phyloP scores from a whole-genome alignment of 2,329 filamentous ascomycete species.

The Annulohypoxylon truncatum region DNA sequence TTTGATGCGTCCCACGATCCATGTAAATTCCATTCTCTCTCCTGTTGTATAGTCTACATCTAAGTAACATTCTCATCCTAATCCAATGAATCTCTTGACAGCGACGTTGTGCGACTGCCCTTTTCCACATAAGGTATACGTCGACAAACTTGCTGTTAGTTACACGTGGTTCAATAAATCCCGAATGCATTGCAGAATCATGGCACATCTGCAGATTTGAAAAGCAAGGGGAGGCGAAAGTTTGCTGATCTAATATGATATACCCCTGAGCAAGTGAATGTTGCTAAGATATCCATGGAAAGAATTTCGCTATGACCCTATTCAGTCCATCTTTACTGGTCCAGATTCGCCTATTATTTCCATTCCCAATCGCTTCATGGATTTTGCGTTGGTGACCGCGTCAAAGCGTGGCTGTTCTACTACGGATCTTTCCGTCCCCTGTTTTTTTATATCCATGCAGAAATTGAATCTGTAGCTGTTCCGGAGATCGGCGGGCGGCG shows the following conservation, averaged over 20 bases:
- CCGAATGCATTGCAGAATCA: not conserved
- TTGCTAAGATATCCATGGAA: no score
- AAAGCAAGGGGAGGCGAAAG: slow-evolving; percentile 9
- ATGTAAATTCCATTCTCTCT: not conserved
- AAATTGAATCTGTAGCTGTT: not conserved
- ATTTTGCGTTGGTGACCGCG: not conserved
- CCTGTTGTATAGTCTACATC: not conserved
- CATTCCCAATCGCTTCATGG: not conserved
- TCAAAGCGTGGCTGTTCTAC: no score
- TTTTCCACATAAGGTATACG: not conserved
- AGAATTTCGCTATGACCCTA: not conserved
- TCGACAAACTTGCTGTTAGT: not conserved
- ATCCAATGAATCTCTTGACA: not conserved
- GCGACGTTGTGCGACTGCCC: not conserved
- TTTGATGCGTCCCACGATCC: not conserved
- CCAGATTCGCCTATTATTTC: not conserved
- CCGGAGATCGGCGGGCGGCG: not conserved
- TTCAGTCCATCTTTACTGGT: not conserved
- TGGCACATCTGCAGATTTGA: not conserved
- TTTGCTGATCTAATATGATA: slow-evolving; percentile 18
- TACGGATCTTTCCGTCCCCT: not conserved
- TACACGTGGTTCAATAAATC: not conserved
- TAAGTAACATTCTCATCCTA: not conserved
- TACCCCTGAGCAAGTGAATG: slow-evolving; percentile 8
- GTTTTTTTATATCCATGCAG: not conserved